Evolutionary conservation across 2,329 filamentous ascomycete genomes (phyloP).

Genomic region (Colletotrichum scovillei): DNA sequence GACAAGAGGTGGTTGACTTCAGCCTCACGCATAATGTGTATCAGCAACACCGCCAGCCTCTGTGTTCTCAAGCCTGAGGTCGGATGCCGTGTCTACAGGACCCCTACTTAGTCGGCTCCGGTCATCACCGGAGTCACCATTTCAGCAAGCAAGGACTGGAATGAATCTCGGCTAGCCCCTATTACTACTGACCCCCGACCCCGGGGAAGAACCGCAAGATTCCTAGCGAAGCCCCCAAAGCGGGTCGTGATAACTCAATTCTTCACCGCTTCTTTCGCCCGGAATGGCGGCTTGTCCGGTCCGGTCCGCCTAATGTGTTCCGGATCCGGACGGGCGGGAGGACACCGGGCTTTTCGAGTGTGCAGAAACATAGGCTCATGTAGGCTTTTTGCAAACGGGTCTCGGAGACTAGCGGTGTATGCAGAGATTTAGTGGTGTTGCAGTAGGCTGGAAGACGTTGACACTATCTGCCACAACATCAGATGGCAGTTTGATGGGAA

Average conservation of each 20-base stretch:
- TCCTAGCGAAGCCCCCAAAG: background rate
- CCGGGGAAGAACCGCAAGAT: background rate
- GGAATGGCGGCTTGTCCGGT: slow-evolving; percentile 16
- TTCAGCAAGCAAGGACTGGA: background rate
- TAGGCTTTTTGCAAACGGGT: background rate
- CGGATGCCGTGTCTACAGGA: too few relatives aligned
- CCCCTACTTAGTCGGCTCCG: background rate
- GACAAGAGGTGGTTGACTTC: background rate
- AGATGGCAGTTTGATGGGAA: background rate
- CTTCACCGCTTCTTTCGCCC: slow-evolving; percentile 29
- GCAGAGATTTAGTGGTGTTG: background rate
- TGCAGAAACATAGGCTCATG: background rate
- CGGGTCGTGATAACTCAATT: background rate
- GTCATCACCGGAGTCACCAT: too few relatives aligned
- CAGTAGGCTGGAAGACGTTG: background rate
- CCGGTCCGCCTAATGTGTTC: slow-evolving; percentile 20
- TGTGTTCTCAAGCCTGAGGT: background rate
- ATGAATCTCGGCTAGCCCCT: background rate
- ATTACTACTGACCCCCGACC: background rate
- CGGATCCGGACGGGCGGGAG: slow-evolving; percentile 5
- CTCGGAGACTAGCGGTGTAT: slow-evolving; percentile 6
- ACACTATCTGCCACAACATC: background rate
- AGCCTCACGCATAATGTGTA: background rate
- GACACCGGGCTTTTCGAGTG: background rate
- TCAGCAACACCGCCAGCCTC: background rate